phyloP scores from a whole-genome alignment of 2,329 filamentous ascomycete species.

The Malbranchea zuffiana region DNA sequence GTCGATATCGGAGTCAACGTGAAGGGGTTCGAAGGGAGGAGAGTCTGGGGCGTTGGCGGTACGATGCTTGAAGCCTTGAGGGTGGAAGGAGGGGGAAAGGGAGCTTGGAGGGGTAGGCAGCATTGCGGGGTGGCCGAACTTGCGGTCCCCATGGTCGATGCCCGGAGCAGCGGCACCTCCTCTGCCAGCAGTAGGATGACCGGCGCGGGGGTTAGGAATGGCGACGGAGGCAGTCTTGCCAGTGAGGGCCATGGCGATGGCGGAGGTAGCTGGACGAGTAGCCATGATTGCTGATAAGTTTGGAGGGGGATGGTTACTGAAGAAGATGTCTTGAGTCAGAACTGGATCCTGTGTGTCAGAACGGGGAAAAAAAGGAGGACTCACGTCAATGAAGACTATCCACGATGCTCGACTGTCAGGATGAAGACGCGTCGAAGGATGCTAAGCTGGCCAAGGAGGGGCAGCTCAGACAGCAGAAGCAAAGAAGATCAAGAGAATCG shows the following conservation, averaged over 20 bases:
- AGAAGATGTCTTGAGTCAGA: slow-evolving; percentile 5
- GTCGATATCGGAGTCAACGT: slow-evolving; percentile 77
- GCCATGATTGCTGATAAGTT: slow-evolving; percentile 31
- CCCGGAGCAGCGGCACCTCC: slow-evolving; percentile 28
- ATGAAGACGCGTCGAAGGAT: too few relatives aligned
- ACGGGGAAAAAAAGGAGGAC: background rate
- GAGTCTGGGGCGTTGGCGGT: slow-evolving; percentile 30
- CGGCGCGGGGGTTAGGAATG: slow-evolving; percentile 37
- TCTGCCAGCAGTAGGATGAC: slow-evolving; percentile 22
- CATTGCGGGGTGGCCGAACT: slow-evolving; percentile 26
- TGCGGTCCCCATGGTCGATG: slow-evolving; percentile 16
- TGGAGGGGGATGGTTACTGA: slow-evolving; percentile 8
- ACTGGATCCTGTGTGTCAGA: background rate
- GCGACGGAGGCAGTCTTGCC: slow-evolving; percentile 41
- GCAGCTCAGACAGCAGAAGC: too few relatives aligned
- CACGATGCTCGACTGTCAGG: slow-evolving; percentile 1
- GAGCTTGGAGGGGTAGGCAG: slow-evolving; percentile 91
- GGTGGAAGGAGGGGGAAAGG: slow-evolving; percentile 76
- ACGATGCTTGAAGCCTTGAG: slow-evolving; percentile 65
- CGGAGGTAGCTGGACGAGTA: slow-evolving; percentile 32
- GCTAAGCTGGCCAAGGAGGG: too few relatives aligned
- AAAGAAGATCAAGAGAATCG: too few relatives aligned
- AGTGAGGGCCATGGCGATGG: slow-evolving; percentile 41
- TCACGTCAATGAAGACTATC: slow-evolving; percentile 16
- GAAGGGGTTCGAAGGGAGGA: slow-evolving; percentile 35